These are phyloP conservation scores for Pythium volutum DNA, from an alignment of 352 stramenopile genomes.

Conservation along the genomic window DNA sequence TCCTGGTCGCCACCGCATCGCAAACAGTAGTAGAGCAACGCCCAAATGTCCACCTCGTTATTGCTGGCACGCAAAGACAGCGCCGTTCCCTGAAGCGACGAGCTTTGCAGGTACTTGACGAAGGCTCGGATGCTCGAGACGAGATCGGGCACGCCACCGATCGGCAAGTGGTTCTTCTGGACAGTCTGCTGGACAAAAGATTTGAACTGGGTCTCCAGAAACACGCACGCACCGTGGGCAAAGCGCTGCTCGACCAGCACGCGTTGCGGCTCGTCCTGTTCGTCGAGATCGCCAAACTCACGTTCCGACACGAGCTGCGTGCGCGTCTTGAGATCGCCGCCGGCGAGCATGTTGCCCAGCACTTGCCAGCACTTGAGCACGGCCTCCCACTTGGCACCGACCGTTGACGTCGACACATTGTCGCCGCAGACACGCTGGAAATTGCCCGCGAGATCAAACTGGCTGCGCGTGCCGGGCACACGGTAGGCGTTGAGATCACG, in stretches of 20 bases:
- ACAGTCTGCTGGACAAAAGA: conserved; percentile 77
- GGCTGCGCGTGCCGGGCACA: conserved; percentile 63
- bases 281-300: conserved; percentile 40
- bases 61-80: conserved; percentile 28
- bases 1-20: conserved; percentile 72
- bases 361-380: conserved; percentile 84
- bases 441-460: conserved; percentile 59
- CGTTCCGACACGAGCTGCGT: conserved; percentile 50
- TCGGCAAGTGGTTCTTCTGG: conserved; percentile 69
- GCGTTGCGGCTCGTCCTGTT: conserved; percentile 35
- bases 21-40: conserved; percentile 78
- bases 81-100: conserved; percentile 33
- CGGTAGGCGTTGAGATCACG: conserved; percentile 69
- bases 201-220: conserved; percentile 78
- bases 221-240: conserved; percentile 64
- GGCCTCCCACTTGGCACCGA: conserved; percentile 69
- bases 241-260: conserved; percentile 50
- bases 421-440: conserved; percentile 53
- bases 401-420: conserved; percentile 55
- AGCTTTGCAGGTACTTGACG: conserved; percentile 74
- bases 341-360: conserved; percentile 56
- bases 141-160: conserved; percentile 62
- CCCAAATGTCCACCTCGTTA: conserved; percentile 64
- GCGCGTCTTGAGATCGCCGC: conserved; percentile 44
- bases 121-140: conserved; percentile 76